Evolutionary conservation across 2,329 filamentous ascomycete genomes (phyloP).

Genomic region (Fusarium acutatum): DNA sequence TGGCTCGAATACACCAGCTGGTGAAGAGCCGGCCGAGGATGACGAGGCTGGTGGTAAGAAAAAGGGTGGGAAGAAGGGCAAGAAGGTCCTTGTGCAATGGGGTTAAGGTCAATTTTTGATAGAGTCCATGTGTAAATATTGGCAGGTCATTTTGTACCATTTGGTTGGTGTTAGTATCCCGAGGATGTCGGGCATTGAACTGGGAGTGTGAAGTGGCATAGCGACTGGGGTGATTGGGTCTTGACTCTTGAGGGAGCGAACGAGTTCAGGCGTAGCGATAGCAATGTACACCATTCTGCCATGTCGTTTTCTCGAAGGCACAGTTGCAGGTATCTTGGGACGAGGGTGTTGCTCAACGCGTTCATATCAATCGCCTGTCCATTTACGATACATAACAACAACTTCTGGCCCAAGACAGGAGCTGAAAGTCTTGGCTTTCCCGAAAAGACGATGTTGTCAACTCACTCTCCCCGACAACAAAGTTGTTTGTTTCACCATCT

Average conservation of each 20-base stretch:
- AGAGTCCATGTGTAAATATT: neutral
- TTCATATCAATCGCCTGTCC: neutral
- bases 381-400: neutral
- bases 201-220: neutral
- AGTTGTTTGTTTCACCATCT: neutral
- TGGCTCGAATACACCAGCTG: constrained; percentile 37
- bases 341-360: neutral
- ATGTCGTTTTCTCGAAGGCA: neutral
- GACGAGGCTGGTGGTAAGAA: constrained; percentile 53
- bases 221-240: neutral
- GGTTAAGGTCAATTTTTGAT: constrained; percentile 50
- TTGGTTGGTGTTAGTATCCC: neutral
- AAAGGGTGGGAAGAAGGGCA: constrained; percentile 67
- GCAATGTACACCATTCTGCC: neutral
- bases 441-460: neutral
- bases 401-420: neutral
- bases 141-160: neutral
- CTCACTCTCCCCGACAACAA: neutral
- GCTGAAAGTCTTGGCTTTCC: neutral
- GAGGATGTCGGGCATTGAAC: neutral
- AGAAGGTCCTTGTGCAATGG: constrained; percentile 71
- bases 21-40: constrained; percentile 38
- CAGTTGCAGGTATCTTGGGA: neutral
- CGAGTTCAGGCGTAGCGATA: neutral
- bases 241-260: neutral